Evolutionary conservation across 2,329 filamentous ascomycete genomes (phyloP).

Genomic region (Fusarium piperis): DNA sequence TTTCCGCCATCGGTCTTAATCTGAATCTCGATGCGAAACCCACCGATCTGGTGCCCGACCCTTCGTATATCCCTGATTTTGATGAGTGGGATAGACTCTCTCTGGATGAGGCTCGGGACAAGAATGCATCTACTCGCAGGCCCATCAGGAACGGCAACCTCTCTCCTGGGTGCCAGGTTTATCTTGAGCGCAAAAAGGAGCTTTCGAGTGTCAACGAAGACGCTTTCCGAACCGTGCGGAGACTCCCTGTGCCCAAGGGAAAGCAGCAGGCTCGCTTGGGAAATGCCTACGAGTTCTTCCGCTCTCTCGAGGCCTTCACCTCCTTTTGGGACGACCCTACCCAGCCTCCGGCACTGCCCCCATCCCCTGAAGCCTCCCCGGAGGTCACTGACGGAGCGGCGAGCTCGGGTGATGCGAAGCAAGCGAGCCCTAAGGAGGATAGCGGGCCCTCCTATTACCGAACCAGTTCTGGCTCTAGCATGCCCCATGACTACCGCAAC

Average conservation of each 20-base stretch:
- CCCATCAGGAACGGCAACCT: constrained; percentile 62
- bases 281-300: constrained; percentile 73
- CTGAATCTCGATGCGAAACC: constrained; percentile 61
- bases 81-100: constrained; percentile 60
- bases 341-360: constrained; percentile 43
- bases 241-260: constrained; percentile 64
- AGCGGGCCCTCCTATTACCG: constrained; percentile 44
- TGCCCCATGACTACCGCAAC: constrained; percentile 68
- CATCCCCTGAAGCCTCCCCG: constrained; percentile 45
- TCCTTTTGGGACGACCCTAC: constrained; percentile 71
- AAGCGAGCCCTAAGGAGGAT: constrained; percentile 21
- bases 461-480: constrained; percentile 61
- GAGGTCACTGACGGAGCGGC: constrained; percentile 27
- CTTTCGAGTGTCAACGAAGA: constrained; percentile 65
- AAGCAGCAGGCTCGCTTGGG: constrained; percentile 65
- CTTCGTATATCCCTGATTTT: constrained; percentile 63
- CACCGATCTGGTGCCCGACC: constrained; percentile 63
- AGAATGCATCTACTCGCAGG: constrained; percentile 58
- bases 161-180: constrained; percentile 67
- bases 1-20: constrained; percentile 67
- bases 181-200: constrained; percentile 67
- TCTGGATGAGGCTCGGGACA: constrained; percentile 59
- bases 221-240: constrained; percentile 69
- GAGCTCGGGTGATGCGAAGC: constrained; percentile 14
- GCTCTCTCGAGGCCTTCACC: constrained; percentile 67